A percentile compares a stretch with the other conserved stretches of the same genome.
Conservation (phyloP, 345 rosid genomes). For the Hibiscus trionum region DNA sequence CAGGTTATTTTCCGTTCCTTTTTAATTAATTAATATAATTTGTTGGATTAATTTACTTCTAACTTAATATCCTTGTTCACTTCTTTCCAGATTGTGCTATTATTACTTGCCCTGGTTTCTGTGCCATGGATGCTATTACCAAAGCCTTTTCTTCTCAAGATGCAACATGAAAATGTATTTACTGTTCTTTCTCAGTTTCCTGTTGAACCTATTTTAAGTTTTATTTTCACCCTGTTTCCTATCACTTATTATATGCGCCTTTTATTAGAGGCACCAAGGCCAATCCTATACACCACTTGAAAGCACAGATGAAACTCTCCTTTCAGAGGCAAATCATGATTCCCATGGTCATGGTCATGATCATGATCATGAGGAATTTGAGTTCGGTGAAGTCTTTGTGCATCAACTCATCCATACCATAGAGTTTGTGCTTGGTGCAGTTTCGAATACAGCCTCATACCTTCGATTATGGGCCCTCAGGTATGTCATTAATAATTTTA, state of each 20-base stretch:
- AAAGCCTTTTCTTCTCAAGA: conserved; percentile 87
- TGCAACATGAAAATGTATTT: conserved; percentile 67
- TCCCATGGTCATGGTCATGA: conserved; percentile 57
- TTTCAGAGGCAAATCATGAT: conserved; percentile 43
- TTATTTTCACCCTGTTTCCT: not conserved
- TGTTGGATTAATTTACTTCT: not conserved
- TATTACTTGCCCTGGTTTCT: conserved; percentile 75
- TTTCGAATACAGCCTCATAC: conserved; percentile 96
- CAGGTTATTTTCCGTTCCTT: conserved; percentile 45
- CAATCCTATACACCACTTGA: conserved; percentile 53
- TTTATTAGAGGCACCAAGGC: conserved; percentile 80
- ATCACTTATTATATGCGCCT: conserved; percentile 4
- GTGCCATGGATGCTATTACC: conserved; percentile 98
- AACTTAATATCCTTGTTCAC: not conserved
- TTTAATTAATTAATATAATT: not conserved
- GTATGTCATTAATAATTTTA: conserved; percentile 25
- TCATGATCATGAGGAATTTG: conserved; percentile 74
- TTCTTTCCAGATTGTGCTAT: conserved; percentile 54
- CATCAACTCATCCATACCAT: conserved; percentile 96
- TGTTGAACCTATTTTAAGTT: not conserved
- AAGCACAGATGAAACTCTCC: conserved; percentile 69
- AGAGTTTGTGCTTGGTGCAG: conserved; percentile 97
- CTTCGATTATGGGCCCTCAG: conserved; percentile 98
- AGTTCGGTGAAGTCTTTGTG: conserved; percentile 92
- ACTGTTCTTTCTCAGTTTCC: conserved; percentile 1